Conservation (phyloP, 2,329 filamentous ascomycete genomes). For the Trichoderma guizhouense region DNA sequence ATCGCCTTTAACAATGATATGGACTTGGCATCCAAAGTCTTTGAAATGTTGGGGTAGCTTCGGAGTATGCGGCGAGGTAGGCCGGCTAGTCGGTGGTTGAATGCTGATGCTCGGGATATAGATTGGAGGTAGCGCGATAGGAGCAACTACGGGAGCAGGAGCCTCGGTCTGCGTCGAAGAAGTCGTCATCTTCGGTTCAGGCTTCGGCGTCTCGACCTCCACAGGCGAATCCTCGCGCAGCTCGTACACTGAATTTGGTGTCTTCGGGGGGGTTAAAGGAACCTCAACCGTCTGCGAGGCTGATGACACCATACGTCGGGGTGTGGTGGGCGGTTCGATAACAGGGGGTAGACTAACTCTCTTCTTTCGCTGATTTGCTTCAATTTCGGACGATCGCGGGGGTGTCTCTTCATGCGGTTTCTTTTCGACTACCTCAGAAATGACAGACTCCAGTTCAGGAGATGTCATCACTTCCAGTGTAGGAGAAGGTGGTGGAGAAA, state of each 20-base stretch:
- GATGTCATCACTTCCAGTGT: conserved; percentile 41
- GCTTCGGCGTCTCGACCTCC: conserved; percentile 24
- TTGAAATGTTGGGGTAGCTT: conserved; percentile 78
- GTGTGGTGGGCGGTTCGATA: conserved; percentile 43
- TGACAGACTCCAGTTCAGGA: conserved; percentile 41
- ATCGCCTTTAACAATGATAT: conserved; percentile 26
- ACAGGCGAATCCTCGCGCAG: conserved; percentile 41
- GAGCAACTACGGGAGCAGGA: conserved; percentile 24
- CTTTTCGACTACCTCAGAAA: conserved; percentile 33
- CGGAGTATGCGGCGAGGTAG: conserved; percentile 71
- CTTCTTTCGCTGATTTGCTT: conserved; percentile 72
- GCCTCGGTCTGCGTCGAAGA: conserved; percentile 60
- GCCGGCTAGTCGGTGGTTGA: conserved; percentile 79
- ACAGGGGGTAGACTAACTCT: conserved; percentile 52
- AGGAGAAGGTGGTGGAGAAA: conserved; percentile 77
- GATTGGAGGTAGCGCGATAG: conserved; percentile 40
- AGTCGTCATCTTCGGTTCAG: conserved; percentile 44
- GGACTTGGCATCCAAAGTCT: conserved; percentile 80
- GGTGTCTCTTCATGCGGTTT: conserved; percentile 42
- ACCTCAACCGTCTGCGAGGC: conserved; percentile 25
- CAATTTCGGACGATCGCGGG: conserved; percentile 53
- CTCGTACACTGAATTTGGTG: conserved; percentile 52
- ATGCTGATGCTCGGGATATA: conserved; percentile 84
- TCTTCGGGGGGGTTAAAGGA: conserved; percentile 61
- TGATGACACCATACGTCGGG: conserved; percentile 58